Conservation (phyloP, 177 flowering plant species). For the Vitis hybrid region DNA sequence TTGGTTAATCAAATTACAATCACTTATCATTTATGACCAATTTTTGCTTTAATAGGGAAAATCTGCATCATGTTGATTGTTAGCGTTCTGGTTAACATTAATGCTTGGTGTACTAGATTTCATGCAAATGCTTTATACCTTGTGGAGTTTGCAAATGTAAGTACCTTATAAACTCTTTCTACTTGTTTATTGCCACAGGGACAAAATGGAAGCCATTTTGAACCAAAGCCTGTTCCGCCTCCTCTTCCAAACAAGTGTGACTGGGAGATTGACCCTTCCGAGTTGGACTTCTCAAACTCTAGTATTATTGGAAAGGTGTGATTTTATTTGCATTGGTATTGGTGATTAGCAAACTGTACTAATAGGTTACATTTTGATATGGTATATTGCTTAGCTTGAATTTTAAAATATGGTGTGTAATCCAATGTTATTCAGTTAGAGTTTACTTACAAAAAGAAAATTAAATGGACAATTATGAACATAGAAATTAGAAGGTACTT, state of each 20-base stretch:
- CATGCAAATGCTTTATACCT: too few species aligned
- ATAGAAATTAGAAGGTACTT: too few species aligned
- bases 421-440: not conserved
- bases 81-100: too few species aligned
- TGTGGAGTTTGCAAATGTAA: too few species aligned
- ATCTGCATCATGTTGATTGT: too few species aligned
- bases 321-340: constrained; percentile 6
- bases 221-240: constrained; percentile 90
- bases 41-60: too few species aligned
- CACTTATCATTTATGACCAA: too few species aligned
- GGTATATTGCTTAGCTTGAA: not conserved
- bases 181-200: constrained; percentile 54
- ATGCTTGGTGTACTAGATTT: too few species aligned
- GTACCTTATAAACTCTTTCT: too few species aligned
- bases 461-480: too few species aligned
- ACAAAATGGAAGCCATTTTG: constrained; percentile 98
- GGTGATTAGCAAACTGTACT: not conserved
- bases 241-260: constrained; percentile 97
- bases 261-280: constrained; percentile 98
- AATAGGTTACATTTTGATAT: not conserved
- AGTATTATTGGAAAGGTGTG: constrained; percentile 79
- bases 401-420: not conserved
- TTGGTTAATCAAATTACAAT: too few species aligned
- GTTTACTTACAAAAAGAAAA: too few species aligned
- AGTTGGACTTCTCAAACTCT: constrained; percentile 86